These are phyloP conservation scores for Ettlia oleoabundans DNA, from an alignment of 139 green algal genomes.

Conservation along the genomic window DNA sequence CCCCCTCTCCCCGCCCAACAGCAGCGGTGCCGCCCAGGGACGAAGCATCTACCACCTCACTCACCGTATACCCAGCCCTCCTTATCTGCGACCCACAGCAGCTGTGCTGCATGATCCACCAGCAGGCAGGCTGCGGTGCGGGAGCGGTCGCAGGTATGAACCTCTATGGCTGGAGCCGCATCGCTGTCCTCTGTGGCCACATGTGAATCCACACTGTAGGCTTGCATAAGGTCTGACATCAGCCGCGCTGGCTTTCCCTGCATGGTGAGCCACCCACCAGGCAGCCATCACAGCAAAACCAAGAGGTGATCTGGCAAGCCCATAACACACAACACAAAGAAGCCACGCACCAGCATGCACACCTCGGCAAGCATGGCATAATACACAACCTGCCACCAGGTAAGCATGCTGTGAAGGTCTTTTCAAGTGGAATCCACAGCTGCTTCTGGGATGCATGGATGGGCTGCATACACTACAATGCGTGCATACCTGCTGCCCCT, in stretches of 20 bases:
- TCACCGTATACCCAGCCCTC: constrained; percentile 55
- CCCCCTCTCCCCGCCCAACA: too few relatives aligned
- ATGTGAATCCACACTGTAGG: not conserved
- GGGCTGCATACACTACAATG: too few relatives aligned
- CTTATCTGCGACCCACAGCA: constrained; percentile 63
- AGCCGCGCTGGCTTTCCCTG: constrained; percentile 5
- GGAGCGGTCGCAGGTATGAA: not conserved
- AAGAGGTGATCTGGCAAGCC: too few relatives aligned
- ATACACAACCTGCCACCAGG: too few relatives aligned
- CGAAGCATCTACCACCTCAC: too few relatives aligned
- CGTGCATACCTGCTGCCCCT: not conserved
- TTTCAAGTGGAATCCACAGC: too few relatives aligned
- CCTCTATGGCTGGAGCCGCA: constrained; percentile 50
- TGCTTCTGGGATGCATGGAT: too few relatives aligned
- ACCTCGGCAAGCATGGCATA: too few relatives aligned
- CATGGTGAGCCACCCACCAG: not conserved
- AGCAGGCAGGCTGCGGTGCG: constrained; percentile 38
- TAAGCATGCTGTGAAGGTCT: too few relatives aligned
- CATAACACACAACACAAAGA: too few relatives aligned
- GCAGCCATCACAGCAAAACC: not conserved
- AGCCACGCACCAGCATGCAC: too few relatives aligned
- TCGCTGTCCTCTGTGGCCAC: constrained; percentile 53
- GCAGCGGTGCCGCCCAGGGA: too few relatives aligned
- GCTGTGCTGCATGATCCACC: constrained; percentile 39
- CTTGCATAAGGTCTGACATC: constrained; percentile 15